Conservation (phyloP, 345 rosid species). For the Syzygium aromaticum region DNA sequence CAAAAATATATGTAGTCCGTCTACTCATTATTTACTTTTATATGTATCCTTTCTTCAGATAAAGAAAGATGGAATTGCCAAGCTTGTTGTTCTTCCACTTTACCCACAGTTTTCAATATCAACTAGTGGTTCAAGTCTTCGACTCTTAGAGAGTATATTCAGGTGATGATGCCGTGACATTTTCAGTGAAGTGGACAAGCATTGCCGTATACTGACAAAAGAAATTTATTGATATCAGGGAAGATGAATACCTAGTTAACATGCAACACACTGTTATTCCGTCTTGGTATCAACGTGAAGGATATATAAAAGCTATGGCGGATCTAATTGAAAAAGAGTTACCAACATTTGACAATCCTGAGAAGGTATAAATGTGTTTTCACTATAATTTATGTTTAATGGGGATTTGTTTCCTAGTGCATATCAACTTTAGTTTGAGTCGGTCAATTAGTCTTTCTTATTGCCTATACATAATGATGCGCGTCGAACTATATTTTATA, state of each 20-base stretch:
- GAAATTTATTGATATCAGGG: constrained; percentile 38
- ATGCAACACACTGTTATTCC: constrained; percentile 99
- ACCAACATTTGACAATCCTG: constrained; percentile 51
- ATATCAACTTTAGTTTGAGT: neutral
- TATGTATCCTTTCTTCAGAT: constrained; percentile 33
- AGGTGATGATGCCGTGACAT: constrained; percentile 33
- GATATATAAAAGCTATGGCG: constrained; percentile 87
- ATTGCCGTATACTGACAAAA: constrained; percentile 8
- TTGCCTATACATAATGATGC: neutral
- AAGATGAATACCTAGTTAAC: constrained; percentile 94
- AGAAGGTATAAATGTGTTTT: constrained; percentile 39
- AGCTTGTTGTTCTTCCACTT: constrained; percentile 96
- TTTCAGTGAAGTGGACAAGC: neutral
- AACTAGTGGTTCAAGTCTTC: constrained; percentile 97
- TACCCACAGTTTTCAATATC: constrained; percentile 99
- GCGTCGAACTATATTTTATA: neutral
- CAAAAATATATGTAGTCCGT: neutral
- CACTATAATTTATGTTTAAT: neutral
- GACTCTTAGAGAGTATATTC: constrained; percentile 90
- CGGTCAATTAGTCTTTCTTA: neutral
- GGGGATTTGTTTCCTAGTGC: neutral
- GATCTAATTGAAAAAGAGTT: constrained; percentile 74
- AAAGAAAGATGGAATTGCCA: constrained; percentile 79
- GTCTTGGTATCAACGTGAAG: constrained; percentile 99
- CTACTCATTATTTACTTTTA: neutral